phyloP scores from a whole-genome alignment of 352 stramenopile species.

The Phytopythium kandeliae region DNA sequence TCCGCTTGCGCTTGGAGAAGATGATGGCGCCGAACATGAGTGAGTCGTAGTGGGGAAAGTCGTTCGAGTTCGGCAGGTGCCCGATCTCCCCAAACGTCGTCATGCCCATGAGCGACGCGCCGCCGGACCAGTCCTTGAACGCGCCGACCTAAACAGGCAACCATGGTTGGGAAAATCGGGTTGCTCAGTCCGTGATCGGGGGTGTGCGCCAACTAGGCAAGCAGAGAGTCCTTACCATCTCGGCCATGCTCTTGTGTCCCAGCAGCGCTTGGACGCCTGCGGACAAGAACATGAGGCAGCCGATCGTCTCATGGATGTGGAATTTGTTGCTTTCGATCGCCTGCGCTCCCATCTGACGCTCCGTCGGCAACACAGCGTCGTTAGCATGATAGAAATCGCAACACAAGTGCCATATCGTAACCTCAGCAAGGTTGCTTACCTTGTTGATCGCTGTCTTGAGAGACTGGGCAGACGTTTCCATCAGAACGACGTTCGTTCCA shows the following conservation, averaged over 20 bases:
- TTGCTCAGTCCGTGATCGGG: background rate
- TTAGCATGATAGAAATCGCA: background rate
- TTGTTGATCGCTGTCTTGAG: slow-evolving; percentile 85
- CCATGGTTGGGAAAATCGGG: background rate
- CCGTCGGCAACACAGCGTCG: background rate
- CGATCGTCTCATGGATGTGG: slow-evolving; percentile 75
- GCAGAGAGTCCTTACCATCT: slow-evolving; percentile 47
- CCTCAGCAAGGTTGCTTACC: slow-evolving; percentile 14
- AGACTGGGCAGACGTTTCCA: slow-evolving; percentile 77
- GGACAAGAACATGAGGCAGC: slow-evolving; percentile 85
- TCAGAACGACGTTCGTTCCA: slow-evolving; percentile 81
- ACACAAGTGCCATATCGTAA: too few relatives aligned
- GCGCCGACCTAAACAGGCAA: slow-evolving; percentile 51
- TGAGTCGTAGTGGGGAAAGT: slow-evolving; percentile 84
- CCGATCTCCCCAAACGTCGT: slow-evolving; percentile 87
- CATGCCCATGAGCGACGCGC: slow-evolving; percentile 80
- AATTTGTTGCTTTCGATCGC: slow-evolving; percentile 76
- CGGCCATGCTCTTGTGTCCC: slow-evolving; percentile 84
- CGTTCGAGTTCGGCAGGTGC: slow-evolving; percentile 70
- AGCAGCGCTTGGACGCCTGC: slow-evolving; percentile 79
- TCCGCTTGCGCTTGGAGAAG: slow-evolving; percentile 81
- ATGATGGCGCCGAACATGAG: slow-evolving; percentile 88
- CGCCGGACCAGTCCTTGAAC: slow-evolving; percentile 81
- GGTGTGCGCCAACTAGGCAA: background rate
- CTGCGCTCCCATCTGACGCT: slow-evolving; percentile 61